Percentiles rank a stretch among this genome's conserved stretches.
These are phyloP conservation scores for Lentinula novae-zelandiae DNA, from an alignment of 1,284 basidiomycete species.

Conservation along the genomic window DNA sequence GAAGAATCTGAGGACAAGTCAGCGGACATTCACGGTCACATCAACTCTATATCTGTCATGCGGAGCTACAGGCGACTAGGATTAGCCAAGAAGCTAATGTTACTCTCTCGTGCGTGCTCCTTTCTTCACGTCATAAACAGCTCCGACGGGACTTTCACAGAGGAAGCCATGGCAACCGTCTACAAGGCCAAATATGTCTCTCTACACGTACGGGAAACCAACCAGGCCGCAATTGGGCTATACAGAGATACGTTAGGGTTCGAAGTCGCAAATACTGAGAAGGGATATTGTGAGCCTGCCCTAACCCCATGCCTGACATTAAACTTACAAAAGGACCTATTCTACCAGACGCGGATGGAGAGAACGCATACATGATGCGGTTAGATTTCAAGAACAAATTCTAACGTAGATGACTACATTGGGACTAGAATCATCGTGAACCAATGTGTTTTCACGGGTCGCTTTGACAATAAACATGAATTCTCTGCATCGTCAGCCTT, in stretches of 20 bases:
- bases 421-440: no score
- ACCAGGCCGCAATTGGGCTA: slow-evolving; percentile 78
- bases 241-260: slow-evolving; percentile 87
- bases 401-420: neutral
- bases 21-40: slow-evolving; percentile 69
- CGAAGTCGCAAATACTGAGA: slow-evolving; percentile 70
- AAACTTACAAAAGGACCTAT: slow-evolving; percentile 15
- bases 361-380: slow-evolving; percentile 15
- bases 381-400: slow-evolving; percentile 6
- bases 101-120: slow-evolving; percentile 67
- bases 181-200: slow-evolving; percentile 78
- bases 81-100: slow-evolving; percentile 86
- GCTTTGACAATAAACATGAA: no score
- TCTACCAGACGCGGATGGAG: slow-evolving; percentile 12
- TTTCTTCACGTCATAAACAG: neutral
- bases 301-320: no score
- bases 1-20: slow-evolving; percentile 62
- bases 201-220: slow-evolving; percentile 85
- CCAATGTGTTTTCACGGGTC: neutral
- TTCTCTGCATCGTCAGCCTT: neutral
- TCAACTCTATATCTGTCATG: slow-evolving; percentile 89
- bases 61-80: slow-evolving; percentile 83
- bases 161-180: slow-evolving; percentile 83
- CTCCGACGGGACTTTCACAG: slow-evolving; percentile 33
- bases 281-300: slow-evolving; percentile 70